Evolutionary conservation across 768 basidiomycete genomes (phyloP).

Genomic region (Fomitopsis serialis): DNA sequence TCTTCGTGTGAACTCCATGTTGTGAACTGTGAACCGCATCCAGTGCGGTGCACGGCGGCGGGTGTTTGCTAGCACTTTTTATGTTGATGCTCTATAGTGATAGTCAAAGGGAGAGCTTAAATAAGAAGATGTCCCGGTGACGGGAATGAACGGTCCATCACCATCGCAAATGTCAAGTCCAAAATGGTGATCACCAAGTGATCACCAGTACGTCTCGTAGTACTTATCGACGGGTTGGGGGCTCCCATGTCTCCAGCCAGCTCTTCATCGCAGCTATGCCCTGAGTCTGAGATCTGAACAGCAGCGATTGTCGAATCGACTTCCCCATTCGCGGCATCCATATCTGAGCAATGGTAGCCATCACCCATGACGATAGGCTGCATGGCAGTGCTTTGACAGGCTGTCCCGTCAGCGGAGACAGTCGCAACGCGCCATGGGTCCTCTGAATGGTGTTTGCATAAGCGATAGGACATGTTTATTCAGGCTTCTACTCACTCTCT

Average conservation of each 20-base stretch:
- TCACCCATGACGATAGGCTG: constrained; percentile 56
- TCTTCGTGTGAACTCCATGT: too few species aligned
- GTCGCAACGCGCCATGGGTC: constrained; percentile 73
- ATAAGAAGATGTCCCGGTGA: too few species aligned
- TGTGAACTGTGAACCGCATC: too few species aligned
- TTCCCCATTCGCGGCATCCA: constrained; percentile 33
- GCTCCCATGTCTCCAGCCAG: constrained; percentile 42
- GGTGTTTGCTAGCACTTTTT: too few species aligned
- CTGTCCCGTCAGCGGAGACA: constrained; percentile 50
- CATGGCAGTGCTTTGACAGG: constrained; percentile 38
- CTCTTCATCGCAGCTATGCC: constrained; percentile 47
- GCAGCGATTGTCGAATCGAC: constrained; percentile 46
- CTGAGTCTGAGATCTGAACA: constrained; percentile 51
- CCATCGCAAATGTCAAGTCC: too few species aligned
- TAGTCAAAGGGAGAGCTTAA: too few species aligned
- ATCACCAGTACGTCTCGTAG: too few species aligned
- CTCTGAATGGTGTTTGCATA: constrained; percentile 34
- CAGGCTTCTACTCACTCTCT: constrained; percentile 39
- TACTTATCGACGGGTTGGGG: constrained; percentile 8
- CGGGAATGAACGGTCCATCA: too few species aligned
- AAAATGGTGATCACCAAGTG: too few species aligned
- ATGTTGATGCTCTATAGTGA: too few species aligned
- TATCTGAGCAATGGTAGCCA: constrained; percentile 67
- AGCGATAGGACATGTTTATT: background rate
- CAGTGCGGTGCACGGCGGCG: too few species aligned